Evolutionary conservation across 192 early-diverging fungal species (phyloP), one percentile per base, ranked within the genome.

Genomic region (Mycoemilia scoparia): DNA sequence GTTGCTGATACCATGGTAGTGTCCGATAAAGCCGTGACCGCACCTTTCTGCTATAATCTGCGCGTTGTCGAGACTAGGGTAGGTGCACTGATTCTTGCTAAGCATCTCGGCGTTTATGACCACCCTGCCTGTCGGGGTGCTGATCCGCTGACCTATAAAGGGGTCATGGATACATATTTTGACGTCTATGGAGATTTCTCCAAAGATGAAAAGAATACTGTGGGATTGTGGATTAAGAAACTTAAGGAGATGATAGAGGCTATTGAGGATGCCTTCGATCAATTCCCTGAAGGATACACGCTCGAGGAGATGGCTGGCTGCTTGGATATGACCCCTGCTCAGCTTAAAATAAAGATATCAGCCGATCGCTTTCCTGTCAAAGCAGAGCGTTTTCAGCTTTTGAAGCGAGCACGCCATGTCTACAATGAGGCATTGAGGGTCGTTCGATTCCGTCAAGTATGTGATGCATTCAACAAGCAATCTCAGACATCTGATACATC

Each of bases 1-100:
- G 77, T 96, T 43, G 83, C 87, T 21, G 80, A 96, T 60, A 84
- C 86, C 0, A 51, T 86, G 23, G 82, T 89, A 0, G 72, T 70
- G 0, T 67, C 82, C 7, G 82, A 96, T 45, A 96, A 96, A 52
- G 69, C 73, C 22, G 72, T 78, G 3, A 87, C 84, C 5, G 87
- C 79, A 1, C 83, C 87, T 4, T 73, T 64, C 3, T 71, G 83
- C 53, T 96, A 96, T 57, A 96, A 96, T 54, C 54, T 91, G 10
- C 76, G 90, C 19, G 90, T 91, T 0, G 80, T 91, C 12, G 90
- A 96, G 43, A 87, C 82, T 7, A 75, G 83, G 12, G 46, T 89
- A 2, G 86, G 74, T 7, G 77, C 81, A 2, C 52, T 73, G 9
- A 54, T 81, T 21, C 41, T 84, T 24, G 63, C 70, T 23, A 48